Evolutionary conservation across 192 early-diverging fungal species (phyloP).

Genomic region (Umbelopsis isabellina): DNA sequence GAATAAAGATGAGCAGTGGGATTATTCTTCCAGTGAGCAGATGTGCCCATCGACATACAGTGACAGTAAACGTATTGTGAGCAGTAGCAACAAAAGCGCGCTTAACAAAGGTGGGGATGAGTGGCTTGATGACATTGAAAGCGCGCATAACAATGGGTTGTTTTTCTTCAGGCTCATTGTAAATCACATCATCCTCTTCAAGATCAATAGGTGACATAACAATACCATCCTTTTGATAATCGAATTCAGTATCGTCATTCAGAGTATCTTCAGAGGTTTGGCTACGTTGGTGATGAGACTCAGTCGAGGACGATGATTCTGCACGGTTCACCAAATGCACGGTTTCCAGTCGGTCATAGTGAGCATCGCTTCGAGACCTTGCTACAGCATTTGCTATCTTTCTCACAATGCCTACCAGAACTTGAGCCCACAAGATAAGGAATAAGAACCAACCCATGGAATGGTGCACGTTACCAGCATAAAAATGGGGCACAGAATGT

Average conservation of each 20-base stretch:
- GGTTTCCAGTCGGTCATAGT: constrained; percentile 30
- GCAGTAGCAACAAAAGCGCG: constrained; percentile 15
- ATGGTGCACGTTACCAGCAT: constrained; percentile 39
- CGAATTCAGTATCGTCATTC: not conserved
- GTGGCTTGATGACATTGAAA: constrained; percentile 21
- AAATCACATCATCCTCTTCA: constrained; percentile 1
- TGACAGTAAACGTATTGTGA: constrained; percentile 35
- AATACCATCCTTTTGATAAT: constrained; percentile 19
- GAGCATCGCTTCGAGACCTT: not conserved
- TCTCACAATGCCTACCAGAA: constrained; percentile 33
- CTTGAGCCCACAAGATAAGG: constrained; percentile 31
- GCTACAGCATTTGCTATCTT: constrained; percentile 37
- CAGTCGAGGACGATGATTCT: constrained; percentile 1
- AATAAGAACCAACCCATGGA: constrained; percentile 37
- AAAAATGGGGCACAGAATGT: constrained; percentile 36
- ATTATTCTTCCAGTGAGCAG: constrained; percentile 32
- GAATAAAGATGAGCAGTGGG: constrained; percentile 35
- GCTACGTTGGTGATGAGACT: constrained; percentile 6
- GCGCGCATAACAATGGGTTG: constrained; percentile 26
- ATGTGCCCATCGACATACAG: constrained; percentile 29
- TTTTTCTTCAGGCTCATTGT: constrained; percentile 11
- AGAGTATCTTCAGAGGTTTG: constrained; percentile 25
- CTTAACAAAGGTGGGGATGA: constrained; percentile 32
- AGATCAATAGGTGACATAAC: constrained; percentile 21
- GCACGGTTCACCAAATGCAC: constrained; percentile 27